Evolutionary conservation across 2,329 filamentous ascomycete genomes (phyloP), one percentile per base, ranked within the genome.

Genomic region (Apiospora pterosperma): DNA sequence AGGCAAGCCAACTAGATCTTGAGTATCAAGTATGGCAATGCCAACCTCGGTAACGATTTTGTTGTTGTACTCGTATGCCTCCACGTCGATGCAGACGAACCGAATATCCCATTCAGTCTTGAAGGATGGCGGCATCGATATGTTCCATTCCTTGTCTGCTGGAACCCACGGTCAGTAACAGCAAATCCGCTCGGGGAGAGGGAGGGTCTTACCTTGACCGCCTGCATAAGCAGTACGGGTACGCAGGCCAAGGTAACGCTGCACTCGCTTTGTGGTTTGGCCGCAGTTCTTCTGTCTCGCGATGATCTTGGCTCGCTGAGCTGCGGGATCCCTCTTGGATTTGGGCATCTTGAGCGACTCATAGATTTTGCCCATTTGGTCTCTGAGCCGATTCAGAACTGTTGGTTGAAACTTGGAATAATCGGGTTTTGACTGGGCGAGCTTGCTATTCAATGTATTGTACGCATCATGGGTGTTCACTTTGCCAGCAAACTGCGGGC

Each of bases 21-120:
- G 70, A 0, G 91, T 93, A 74, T 98, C 93, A 0, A 98, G 81
- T 3, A 90, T 89, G 1, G 92, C 90, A 44, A 99, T 82, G 0
- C 96, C 96, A 42, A 99, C 83, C 76, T 99, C 96, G 0, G 94
- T 97, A 65, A 98, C 84, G 14, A 86, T 80, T 38, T 83, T 80
- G 14, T 88, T 85, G 55, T 86, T 81, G 25, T 79, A 78, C 75
- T 99, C 96, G 65, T 89, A 92, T 1, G 90, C 88, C 76, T 99
- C 96, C 36, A 96, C 81, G 71, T 99, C 96, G 55, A 98, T 82
- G 67, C 86, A 88, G 65, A 97, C 81, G 69, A 97, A 90, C 8
- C 96, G 82, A 0, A 87, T 83, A n/a, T 83, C 80, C 12, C 76
- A 71, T 34, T 88, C 85, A 62, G 83, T 82, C 0, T 75, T 65